A percentile compares a stretch with the other conserved stretches of the same genome.
phyloP scores from a whole-genome alignment of 441 rosid species.

The Populus trichocarpa region DNA sequence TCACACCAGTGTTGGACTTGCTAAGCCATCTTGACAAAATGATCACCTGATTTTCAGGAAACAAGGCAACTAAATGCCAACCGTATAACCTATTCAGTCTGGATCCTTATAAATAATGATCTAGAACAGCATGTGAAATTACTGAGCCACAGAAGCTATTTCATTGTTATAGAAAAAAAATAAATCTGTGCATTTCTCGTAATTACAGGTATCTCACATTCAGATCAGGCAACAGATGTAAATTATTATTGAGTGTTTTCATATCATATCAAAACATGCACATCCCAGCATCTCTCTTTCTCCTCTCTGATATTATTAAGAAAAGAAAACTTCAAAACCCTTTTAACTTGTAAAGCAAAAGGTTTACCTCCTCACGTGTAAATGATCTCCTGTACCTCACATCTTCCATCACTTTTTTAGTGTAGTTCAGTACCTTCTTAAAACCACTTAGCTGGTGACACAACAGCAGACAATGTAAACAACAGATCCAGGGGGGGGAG shows the following conservation, averaged over 20 bases:
- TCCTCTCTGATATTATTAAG: neutral
- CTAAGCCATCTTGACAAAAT: neutral
- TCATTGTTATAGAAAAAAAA: neutral
- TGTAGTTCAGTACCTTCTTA: conserved; percentile 95
- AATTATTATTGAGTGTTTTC: neutral
- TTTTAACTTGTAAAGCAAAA: neutral
- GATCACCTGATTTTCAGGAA: neutral
- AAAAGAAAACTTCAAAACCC: conserved; percentile 9
- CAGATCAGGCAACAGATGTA: neutral
- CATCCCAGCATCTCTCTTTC: neutral
- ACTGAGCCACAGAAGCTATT: neutral
- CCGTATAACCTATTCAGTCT: neutral
- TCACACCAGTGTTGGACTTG: neutral
- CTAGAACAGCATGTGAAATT: neutral
- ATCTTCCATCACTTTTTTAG: conserved; percentile 91
- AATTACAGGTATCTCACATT: neutral
- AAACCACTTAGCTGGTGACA: conserved; percentile 88
- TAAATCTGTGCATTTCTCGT: neutral
- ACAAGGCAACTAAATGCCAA: neutral
- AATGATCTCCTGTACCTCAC: conserved; percentile 67
- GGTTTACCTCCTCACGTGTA: conserved; percentile 92
- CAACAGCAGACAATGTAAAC: conserved; percentile 18
- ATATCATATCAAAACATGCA: neutral
- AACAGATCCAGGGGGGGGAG: neutral
- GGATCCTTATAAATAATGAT: neutral